Base-by-base conservation (phyloP, 805 yeast genomes). In the Cyberlindnera mycetangii region DNA sequence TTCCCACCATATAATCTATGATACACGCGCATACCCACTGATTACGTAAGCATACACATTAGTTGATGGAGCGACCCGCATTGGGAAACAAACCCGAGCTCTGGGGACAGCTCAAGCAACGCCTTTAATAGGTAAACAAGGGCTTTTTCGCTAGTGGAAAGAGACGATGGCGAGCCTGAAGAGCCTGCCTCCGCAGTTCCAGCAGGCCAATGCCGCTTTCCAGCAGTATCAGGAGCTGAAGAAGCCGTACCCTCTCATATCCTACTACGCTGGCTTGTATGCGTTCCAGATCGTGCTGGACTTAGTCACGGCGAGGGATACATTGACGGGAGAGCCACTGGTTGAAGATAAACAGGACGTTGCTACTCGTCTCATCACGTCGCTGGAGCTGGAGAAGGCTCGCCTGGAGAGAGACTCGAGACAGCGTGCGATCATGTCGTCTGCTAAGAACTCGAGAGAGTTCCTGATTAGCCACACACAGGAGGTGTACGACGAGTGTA, bases 211-310 rank as follows among this genome's bases (percentile, higher is more conserved):
- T 34, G 32, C 35, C 3, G 18, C 41, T 7, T 49, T 35, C n/a
- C 14, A 11, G 2, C 33, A 28, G 16, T 49, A 40, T 40, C 42
- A 42, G 19, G 18, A 36, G 15, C 33, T 33, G 6, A 32, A 37
- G 10, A 19, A 27, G 14, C n/a, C 31, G 5, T 34, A 45, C 11
- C 42, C 43, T 10, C 17, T 50, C 5, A 14, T 47, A 1, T 35
- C 51, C 3, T 47, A 50, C 34, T 44, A 32, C 28, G 50, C 48
- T 31, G 53, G 53, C 3, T 32, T 50, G 3, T 42, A 42, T 16
- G 34, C 47, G 3, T 25, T 41, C 8, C 45, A 50, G 38, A 32
- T 44, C 6, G 28, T 47, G 4, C 27, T 50, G 10, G 51, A 47
- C 10, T 20, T 33, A 17, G 24, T 21, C 21, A 33, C 10, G 22